These are phyloP conservation scores for Orbilia quercus DNA, from an alignment of 2,329 filamentous ascomycete genomes.

Conservation along the genomic window DNA sequence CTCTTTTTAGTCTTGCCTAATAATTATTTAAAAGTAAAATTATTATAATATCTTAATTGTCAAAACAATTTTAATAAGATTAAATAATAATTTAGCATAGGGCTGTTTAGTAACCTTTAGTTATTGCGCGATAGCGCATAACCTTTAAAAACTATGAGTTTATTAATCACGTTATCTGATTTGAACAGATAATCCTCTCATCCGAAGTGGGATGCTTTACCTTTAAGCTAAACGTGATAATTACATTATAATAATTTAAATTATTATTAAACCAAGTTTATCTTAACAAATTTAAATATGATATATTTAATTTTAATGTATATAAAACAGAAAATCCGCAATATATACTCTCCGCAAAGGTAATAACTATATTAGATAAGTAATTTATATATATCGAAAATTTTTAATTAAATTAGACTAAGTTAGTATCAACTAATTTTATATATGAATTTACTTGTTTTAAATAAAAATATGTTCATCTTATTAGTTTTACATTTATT, in stretches of 20 bases:
- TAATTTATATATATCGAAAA: conserved; percentile 8
- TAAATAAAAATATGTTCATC: conserved; percentile 28
- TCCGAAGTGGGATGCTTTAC: conserved; percentile 25
- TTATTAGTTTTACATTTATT: conserved; percentile 12
- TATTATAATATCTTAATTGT: conserved; percentile 35
- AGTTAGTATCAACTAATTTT: conserved; percentile 18
- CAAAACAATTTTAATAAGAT: conserved; percentile 34
- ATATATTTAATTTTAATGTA: conserved; percentile 19
- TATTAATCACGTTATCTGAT: conserved; percentile 24
- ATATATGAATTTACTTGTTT: conserved; percentile 28
- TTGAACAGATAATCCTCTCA: conserved; percentile 25
- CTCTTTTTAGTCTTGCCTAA: conserved; percentile 17
- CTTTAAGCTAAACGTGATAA: conserved; percentile 30
- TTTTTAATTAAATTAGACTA: not conserved
- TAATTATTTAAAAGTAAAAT: conserved; percentile 30
- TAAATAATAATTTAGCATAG: conserved; percentile 22
- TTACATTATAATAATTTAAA: conserved; percentile 15
- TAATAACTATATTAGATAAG: conserved; percentile 1
- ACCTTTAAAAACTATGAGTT: conserved; percentile 19
- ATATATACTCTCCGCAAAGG: conserved; percentile 10
- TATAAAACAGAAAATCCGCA: conserved; percentile 3
- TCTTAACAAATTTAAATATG: conserved; percentile 10
- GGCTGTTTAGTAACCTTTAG: conserved; percentile 17
- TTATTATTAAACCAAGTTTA: conserved; percentile 22
- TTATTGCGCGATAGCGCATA: conserved; percentile 15